Conservation (phyloP, 2,329 filamentous ascomycete species). For the Fusarium compactum region DNA sequence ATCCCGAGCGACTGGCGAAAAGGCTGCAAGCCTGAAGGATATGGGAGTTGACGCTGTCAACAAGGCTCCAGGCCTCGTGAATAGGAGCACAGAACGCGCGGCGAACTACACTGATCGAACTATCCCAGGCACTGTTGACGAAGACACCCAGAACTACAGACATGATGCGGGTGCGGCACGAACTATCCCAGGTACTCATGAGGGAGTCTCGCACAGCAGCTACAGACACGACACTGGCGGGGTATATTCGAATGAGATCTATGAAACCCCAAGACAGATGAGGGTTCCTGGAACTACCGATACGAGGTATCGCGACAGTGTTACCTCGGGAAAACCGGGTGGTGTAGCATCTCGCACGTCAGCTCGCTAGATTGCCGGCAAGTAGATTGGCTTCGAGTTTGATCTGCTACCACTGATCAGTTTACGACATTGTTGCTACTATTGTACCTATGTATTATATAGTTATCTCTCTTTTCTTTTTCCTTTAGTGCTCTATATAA, state of each 20-base stretch:
- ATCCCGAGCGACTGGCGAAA: neutral
- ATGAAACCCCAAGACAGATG: neutral
- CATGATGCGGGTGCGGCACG: neutral
- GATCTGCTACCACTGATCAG: neutral
- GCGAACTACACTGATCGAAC: neutral
- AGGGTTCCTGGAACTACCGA: neutral
- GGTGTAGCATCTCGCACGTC: neutral
- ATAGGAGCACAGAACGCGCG: neutral
- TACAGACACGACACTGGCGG: neutral
- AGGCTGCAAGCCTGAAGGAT: neutral
- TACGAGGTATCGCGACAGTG: neutral
- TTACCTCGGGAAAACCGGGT: neutral
- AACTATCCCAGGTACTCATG: neutral
- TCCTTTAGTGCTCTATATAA: neutral
- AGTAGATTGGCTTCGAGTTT: neutral
- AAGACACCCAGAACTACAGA: neutral
- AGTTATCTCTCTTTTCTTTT: neutral
- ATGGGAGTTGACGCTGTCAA: neutral
- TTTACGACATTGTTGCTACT: neutral
- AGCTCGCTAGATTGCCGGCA: neutral
- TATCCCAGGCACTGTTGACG: neutral
- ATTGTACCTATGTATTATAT: neutral
- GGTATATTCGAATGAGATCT: neutral
- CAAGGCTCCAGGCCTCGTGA: neutral
- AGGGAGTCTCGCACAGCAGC: neutral